A percentile compares a stretch with the other conserved stretches of the same genome.
These are phyloP conservation scores for Westerdykella aurantiaca DNA, from an alignment of 2,329 filamentous ascomycete species.

Conservation along the genomic window DNA sequence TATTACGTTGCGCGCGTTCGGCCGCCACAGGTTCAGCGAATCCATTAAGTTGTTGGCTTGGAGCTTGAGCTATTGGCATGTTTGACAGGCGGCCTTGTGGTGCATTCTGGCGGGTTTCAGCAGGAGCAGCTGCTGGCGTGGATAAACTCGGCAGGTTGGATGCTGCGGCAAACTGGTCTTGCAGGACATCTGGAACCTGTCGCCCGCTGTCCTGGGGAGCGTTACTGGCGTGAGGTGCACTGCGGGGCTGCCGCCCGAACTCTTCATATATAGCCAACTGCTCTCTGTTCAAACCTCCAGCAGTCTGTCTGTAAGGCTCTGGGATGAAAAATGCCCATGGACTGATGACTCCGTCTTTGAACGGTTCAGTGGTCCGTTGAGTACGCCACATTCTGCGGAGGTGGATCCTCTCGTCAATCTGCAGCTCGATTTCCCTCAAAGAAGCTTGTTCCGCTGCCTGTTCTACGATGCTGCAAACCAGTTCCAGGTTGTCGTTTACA, in stretches of 20 bases:
- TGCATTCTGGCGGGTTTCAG: constrained; percentile 53
- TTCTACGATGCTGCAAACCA: constrained; percentile 89
- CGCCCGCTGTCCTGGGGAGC: constrained; percentile 54
- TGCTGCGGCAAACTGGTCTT: constrained; percentile 55
- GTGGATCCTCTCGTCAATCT: constrained; percentile 77
- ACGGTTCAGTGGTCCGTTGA: constrained; percentile 73
- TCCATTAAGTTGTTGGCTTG: constrained; percentile 54
- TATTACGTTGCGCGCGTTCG: constrained; percentile 42
- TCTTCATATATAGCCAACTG: constrained; percentile 97
- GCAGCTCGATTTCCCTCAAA: constrained; percentile 88
- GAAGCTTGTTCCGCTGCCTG: constrained; percentile 92
- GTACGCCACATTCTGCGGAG: constrained; percentile 69
- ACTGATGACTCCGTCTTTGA: constrained; percentile 72
- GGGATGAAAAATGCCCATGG: constrained; percentile 93
- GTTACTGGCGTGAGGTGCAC: constrained; percentile 52
- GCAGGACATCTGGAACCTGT: constrained; percentile 57
- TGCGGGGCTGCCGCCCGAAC: constrained; percentile 79
- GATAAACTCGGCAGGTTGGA: constrained; percentile 52
- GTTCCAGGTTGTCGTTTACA: constrained; percentile 93
- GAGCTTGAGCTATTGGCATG: constrained; percentile 31
- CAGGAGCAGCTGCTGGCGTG: constrained; percentile 57
- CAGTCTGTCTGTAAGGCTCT: constrained; percentile 82
- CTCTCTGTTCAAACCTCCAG: constrained; percentile 77
- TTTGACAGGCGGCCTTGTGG: constrained; percentile 43
- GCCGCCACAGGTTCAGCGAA: constrained; percentile 45